Percentiles rank a stretch among this genome's conserved stretches.
Conservation (phyloP, 495 filamentous ascomycete genomes). For the Hypoxylon rickii region DNA sequence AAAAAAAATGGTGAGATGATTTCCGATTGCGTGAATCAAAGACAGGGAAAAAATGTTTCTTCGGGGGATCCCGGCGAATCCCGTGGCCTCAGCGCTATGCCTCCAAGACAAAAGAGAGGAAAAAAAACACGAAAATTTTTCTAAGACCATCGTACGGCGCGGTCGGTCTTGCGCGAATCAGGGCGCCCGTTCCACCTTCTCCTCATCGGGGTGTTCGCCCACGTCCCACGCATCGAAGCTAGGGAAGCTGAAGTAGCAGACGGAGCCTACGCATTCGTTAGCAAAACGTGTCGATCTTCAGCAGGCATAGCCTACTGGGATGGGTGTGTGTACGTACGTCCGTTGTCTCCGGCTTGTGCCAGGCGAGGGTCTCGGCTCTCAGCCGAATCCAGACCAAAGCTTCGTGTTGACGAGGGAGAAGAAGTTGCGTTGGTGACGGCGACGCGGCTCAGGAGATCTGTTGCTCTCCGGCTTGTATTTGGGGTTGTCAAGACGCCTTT, state of each 20-base stretch:
- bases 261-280: slow-evolving; percentile 38
- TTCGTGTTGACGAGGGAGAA: slow-evolving; percentile 43
- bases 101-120: too few species aligned
- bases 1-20: slow-evolving; percentile 10
- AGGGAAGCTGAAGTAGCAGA: slow-evolving; percentile 61
- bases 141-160: too few species aligned
- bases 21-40: slow-evolving; percentile 1
- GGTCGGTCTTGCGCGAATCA: slow-evolving; percentile 7
- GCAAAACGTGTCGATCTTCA: slow-evolving; percentile 1
- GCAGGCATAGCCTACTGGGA: not conserved
- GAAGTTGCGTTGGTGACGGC: slow-evolving; percentile 50
- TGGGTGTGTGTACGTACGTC: slow-evolving; percentile 20
- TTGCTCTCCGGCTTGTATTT: slow-evolving; percentile 50
- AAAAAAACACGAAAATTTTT: too few species aligned
- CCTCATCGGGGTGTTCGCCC: slow-evolving; percentile 41
- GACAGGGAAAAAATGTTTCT: not conserved
- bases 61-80: slow-evolving; percentile 22
- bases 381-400: slow-evolving; percentile 42
- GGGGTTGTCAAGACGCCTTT: slow-evolving; percentile 51
- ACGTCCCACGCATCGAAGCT: slow-evolving; percentile 58
- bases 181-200: slow-evolving; percentile 32
- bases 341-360: slow-evolving; percentile 37
- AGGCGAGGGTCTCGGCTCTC: slow-evolving; percentile 37
- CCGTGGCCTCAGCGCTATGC: not conserved
- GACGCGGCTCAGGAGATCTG: slow-evolving; percentile 57